These are phyloP conservation scores for Kwoniella bestiolae DNA, from an alignment of 768 basidiomycete genomes.

Conservation along the genomic window DNA sequence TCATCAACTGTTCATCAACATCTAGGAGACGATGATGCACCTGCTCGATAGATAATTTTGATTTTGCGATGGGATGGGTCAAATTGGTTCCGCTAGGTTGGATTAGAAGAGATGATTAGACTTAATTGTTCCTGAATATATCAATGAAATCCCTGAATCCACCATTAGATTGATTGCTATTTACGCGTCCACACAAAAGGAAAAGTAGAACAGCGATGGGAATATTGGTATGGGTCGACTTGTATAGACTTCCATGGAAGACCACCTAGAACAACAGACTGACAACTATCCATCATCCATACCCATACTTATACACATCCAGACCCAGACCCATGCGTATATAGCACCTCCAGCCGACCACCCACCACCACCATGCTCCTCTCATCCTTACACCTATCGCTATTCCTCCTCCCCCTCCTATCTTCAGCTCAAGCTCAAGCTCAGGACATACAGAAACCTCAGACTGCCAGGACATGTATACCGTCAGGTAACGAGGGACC, in stretches of 20 bases:
- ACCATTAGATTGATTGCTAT: background rate
- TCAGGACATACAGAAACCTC: background rate
- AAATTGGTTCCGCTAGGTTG: background rate
- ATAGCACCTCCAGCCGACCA: too few species aligned
- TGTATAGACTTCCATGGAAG: too few species aligned
- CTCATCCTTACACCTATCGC: constrained; percentile 4
- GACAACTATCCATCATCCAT: too few species aligned
- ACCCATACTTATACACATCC: too few species aligned
- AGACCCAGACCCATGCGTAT: too few species aligned
- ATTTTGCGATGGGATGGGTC: background rate
- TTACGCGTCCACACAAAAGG: background rate
- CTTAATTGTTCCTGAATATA: background rate
- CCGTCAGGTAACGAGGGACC: constrained; percentile 37
- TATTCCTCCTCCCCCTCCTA: constrained; percentile 14
- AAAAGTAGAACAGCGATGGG: background rate
- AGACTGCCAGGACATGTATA: constrained; percentile 24
- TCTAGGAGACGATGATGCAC: too few species aligned
- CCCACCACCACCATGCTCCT: constrained; percentile 24
- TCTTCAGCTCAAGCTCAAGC: constrained; percentile 15
- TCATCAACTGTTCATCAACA: too few species aligned
- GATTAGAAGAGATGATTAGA: background rate
- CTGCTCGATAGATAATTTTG: too few species aligned
- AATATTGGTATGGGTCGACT: too few species aligned
- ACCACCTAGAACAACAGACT: constrained; percentile 1
- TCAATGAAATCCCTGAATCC: background rate